Evolutionary conservation across 2,329 filamentous ascomycete species (phyloP), one percentile per base, ranked within the genome.

Genomic region (Botryosphaeria dothidea): DNA sequence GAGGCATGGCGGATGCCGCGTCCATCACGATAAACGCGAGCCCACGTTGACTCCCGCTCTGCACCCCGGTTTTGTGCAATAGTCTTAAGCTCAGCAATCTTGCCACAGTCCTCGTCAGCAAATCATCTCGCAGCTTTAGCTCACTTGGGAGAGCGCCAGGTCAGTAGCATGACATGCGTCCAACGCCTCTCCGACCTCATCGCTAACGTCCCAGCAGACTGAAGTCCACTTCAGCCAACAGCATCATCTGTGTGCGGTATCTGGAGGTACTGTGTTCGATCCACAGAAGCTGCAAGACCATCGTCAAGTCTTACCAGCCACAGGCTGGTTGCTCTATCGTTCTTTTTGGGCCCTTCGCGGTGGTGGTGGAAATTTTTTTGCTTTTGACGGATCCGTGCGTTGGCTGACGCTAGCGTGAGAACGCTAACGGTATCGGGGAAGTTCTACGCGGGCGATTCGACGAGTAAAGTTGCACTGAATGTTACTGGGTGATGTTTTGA

Each of bases 181-280:
- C 13, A 19, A 13, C 1, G 8, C 52, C 7, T n/a, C 34, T 19
- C 7, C 7, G 27, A 25, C 15, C 13, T 3, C 34, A 56, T 38
- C 31, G 21, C 54, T 43, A 57, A 57, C 54, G 43, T 19, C 36
- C 3, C 21, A 15, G 0, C 72, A 74, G 73, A 74, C 73, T 74
- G 73, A 75, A 74, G 73, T 72, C 64, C 67, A 75, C 70, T 73
- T 74, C 68, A 65, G 68, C 64, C 64, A 56, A 45, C 48, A 62
- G 46, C 64, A 68, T 60, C 21, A 17, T 17, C 9, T 62, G 67
- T 72, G 68, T 71, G 72, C 71, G 72, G 69, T 73, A 73, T 75
- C 73, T 75, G 73, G 72, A 75, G 72, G 73, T 73, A 74, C 72
- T 73, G 72, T 74, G 73, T 75, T 75, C 73, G 73, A 75, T 75